These are phyloP conservation scores for Cotoneaster glaucophyllus DNA, from an alignment of 306 rosid genomes.

Conservation along the genomic window DNA sequence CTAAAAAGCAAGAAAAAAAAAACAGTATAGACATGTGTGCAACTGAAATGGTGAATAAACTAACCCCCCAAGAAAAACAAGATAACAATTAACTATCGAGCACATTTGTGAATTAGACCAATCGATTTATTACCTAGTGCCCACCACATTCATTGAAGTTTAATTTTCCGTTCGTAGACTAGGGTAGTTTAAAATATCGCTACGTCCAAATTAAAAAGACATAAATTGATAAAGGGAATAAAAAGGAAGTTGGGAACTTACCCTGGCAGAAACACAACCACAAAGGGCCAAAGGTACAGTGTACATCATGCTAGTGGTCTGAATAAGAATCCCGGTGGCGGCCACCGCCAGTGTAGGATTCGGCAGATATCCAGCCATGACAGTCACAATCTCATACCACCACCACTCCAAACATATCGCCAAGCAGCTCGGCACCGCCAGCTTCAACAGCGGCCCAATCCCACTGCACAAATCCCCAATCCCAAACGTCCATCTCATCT, in stretches of 20 bases:
- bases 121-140: too few relatives aligned
- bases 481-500: constrained; percentile 39
- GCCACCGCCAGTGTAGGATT: constrained; percentile 77
- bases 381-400: constrained; percentile 96
- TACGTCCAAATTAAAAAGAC: too few relatives aligned
- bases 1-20: too few relatives aligned
- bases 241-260: constrained; percentile 11
- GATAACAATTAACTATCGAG: too few relatives aligned
- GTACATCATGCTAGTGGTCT: constrained; percentile 97
- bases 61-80: too few relatives aligned
- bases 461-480: constrained; percentile 40
- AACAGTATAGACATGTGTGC: too few relatives aligned
- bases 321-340: constrained; percentile 91
- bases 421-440: constrained; percentile 87
- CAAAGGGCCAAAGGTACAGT: constrained; percentile 98
- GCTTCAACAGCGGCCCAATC: constrained; percentile 43
- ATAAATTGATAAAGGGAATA: too few relatives aligned
- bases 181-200: too few relatives aligned
- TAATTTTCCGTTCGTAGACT: too few relatives aligned
- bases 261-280: constrained; percentile 92
- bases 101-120: too few relatives aligned
- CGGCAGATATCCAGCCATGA: constrained; percentile 77
- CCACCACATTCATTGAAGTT: too few relatives aligned
- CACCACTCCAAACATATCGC: constrained; percentile 98
- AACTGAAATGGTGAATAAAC: too few relatives aligned